Evolutionary conservation across 257 asterid genomes (phyloP), one percentile per base, ranked within the genome.

Genomic region (Mitragyna speciosa): DNA sequence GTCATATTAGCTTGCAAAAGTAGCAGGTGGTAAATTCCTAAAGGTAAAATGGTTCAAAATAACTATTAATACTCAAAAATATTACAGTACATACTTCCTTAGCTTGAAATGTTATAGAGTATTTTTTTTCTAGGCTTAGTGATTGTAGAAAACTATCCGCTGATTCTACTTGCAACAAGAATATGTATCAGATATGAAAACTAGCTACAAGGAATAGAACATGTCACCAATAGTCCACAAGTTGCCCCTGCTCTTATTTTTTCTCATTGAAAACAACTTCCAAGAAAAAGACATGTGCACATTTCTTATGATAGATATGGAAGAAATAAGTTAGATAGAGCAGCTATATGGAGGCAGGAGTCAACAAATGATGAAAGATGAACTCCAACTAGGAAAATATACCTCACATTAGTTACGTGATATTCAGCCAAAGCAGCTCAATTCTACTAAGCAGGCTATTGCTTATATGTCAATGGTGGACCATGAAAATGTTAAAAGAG

Each of bases 51-150:
- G 52, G 54, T 56, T n/a, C n/a, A 70, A 78, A 75, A 79, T 77
- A 54, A n/a, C 70, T 47, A 83, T 65, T 63, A 51, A 30, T 75
- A 72, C 69, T 68, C 78, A 72, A 79, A 69, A 66, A 73, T 16
- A 65, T 65, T n/a, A 72, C 72, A 80, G 3, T 64, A 49, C 94
- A 45, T 90, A 96, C 99, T 85, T 96, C 99, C 86, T 96, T 98
- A 71, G 97, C 99, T 89, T 92, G 99, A 90, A 96, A 90, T 74
- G 98, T 91, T 78, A 96, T 94, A 0, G 89, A 90, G 76, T 96
- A 96, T 84, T 96, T 96, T 64, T 90, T n/a, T n/a, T n/a, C 94
- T 67, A 96, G 98, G 85, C 93, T 97, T 80, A 96, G 82, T 66
- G 98, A 89, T 84, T 88, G 89, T 83, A 96, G 85, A 86, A 96